Conservation (phyloP, 768 basidiomycete genomes). For the Mycena maculata region DNA sequence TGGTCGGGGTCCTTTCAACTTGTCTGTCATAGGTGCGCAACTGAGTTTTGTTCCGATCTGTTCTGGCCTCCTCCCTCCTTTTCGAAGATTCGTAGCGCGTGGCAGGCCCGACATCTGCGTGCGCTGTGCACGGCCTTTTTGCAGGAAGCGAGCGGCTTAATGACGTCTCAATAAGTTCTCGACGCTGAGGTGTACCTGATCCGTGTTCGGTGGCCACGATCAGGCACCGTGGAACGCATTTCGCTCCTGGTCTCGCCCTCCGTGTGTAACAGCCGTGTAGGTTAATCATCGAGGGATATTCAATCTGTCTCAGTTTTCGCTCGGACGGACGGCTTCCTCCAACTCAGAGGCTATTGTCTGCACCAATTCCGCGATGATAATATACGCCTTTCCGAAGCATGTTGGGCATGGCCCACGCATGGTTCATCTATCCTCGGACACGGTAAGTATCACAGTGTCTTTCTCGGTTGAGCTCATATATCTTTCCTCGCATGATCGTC, state of each 20-base stretch:
- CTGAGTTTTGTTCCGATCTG: too few species aligned
- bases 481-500: too few species aligned
- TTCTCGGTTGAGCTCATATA: too few species aligned
- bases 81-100: background rate
- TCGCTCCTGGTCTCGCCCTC: background rate
- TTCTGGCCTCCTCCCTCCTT: too few species aligned
- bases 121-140: conserved; percentile 15
- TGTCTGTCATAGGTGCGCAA: too few species aligned
- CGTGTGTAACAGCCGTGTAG: conserved; percentile 25
- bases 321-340: background rate
- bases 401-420: background rate
- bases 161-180: conserved; percentile 20
- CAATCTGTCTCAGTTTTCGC: background rate
- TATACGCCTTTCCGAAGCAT: background rate
- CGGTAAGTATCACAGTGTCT: too few species aligned
- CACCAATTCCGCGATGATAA: background rate
- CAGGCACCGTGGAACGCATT: conserved; percentile 17
- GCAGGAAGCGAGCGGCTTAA: conserved; percentile 15
- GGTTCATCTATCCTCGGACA: background rate
- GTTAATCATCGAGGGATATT: conserved; percentile 14
- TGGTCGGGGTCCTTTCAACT: too few species aligned
- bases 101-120: background rate
- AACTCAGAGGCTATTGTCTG: background rate
- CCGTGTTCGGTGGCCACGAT: conserved; percentile 19
- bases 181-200: conserved; percentile 1